phyloP scores from a whole-genome alignment of 768 basidiomycete genomes.

The Phaeolepiota aurea region DNA sequence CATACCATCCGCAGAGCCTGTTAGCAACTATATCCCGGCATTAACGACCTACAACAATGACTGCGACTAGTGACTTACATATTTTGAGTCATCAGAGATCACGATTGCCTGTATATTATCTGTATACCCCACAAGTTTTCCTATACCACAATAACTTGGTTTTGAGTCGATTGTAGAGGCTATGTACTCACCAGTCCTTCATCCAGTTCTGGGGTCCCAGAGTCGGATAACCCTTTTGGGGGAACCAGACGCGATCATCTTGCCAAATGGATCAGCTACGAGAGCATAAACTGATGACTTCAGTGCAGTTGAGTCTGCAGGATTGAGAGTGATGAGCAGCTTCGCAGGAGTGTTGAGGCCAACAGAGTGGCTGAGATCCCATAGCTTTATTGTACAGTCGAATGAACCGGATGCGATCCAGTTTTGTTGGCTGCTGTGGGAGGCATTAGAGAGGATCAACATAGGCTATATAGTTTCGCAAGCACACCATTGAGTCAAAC shows the following conservation, averaged over 20 bases:
- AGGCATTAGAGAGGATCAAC: slow-evolving; percentile 7
- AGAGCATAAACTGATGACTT: slow-evolving; percentile 76
- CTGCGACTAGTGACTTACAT: slow-evolving; percentile 48
- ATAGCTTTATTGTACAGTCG: slow-evolving; percentile 88
- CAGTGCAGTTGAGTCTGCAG: slow-evolving; percentile 55
- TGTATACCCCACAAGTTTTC: slow-evolving; percentile 91
- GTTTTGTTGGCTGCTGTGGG: slow-evolving; percentile 58
- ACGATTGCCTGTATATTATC: slow-evolving; percentile 92
- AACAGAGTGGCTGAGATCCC: slow-evolving; percentile 61
- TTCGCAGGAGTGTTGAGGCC: slow-evolving; percentile 18
- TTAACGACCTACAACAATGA: slow-evolving; percentile 5
- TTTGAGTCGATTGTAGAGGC: neutral
- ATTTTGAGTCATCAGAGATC: slow-evolving; percentile 84
- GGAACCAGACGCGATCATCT: slow-evolving; percentile 78
- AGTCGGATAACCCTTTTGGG: slow-evolving; percentile 86
- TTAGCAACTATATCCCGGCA: slow-evolving; percentile 49
- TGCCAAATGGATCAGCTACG: slow-evolving; percentile 72
- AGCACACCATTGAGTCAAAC: slow-evolving; percentile 63
- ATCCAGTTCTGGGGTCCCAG: slow-evolving; percentile 90
- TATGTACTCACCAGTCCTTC: slow-evolving; percentile 38
- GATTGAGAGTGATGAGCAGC: slow-evolving; percentile 57
- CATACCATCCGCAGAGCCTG: slow-evolving; percentile 72
- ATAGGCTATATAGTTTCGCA: neutral
- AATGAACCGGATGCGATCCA: slow-evolving; percentile 95
- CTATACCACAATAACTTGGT: slow-evolving; percentile 15